Conservation (phyloP, 1,139 yeast genomes). For the Hanseniaspora gamundiae region DNA sequence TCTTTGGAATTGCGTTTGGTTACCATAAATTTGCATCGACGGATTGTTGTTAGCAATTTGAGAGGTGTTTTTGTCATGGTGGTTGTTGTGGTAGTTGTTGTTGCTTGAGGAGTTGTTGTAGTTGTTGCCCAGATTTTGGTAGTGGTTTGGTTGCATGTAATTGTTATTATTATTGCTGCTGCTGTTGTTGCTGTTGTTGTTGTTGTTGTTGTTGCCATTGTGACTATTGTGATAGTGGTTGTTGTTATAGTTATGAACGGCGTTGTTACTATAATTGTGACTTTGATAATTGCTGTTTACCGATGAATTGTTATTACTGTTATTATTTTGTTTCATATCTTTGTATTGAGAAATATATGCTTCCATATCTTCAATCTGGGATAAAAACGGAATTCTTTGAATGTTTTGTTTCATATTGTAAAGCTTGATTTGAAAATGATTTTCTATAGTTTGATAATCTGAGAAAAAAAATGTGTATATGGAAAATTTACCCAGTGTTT, state of each 20-base stretch:
- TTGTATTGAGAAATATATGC: slow-evolving; percentile 19
- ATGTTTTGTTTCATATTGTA: slow-evolving; percentile 21
- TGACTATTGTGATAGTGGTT: not conserved
- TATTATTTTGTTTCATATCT: slow-evolving; percentile 11
- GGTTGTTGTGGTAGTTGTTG: not conserved
- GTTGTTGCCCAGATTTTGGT: slow-evolving; percentile 2
- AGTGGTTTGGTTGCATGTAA: not conserved
- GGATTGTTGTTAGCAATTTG: not conserved
- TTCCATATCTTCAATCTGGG: slow-evolving; percentile 25
- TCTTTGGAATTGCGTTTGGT: not conserved
- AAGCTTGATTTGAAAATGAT: not conserved
- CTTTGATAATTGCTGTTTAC: not conserved
- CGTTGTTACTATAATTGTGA: not conserved
- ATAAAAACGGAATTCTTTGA: slow-evolving; percentile 21
- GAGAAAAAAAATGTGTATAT: too few relatives aligned
- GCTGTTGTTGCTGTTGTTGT: slow-evolving; percentile 2
- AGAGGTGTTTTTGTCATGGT: not conserved
- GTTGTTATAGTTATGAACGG: not conserved
- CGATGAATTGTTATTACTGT: not conserved
- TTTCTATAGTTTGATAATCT: too few relatives aligned
- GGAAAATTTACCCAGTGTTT: too few relatives aligned
- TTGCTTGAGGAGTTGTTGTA: not conserved
- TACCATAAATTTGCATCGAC: not conserved
- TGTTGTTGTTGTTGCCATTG: not conserved
- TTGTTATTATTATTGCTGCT: not conserved